phyloP scores from a whole-genome alignment of 441 rosid species.

The Populus hybrid region DNA sequence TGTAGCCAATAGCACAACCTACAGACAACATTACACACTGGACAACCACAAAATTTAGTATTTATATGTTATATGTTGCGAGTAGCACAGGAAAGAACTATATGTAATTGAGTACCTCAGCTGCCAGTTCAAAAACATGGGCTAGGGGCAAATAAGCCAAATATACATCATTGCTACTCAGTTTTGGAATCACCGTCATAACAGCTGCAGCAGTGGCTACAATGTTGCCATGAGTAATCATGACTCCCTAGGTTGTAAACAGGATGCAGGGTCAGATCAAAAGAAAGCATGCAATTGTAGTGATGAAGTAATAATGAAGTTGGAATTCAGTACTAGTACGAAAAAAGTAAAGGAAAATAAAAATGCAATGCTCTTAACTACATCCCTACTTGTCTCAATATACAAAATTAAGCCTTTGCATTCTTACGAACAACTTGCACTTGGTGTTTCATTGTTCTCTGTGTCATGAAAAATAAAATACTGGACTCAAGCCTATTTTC shows the following conservation, averaged over 20 bases:
- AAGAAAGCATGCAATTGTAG: neutral
- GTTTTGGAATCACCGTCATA: slow-evolving; percentile 61
- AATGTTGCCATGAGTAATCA: slow-evolving; percentile 86
- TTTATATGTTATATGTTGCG: slow-evolving; percentile 12
- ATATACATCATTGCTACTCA: slow-evolving; percentile 51
- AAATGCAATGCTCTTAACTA: neutral
- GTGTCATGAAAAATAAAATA: neutral
- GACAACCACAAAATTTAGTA: slow-evolving; percentile 29
- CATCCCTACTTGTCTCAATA: neutral
- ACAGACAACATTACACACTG: slow-evolving; percentile 62
- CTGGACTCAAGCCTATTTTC: neutral
- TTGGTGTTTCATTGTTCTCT: neutral
- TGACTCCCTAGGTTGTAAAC: slow-evolving; percentile 66
- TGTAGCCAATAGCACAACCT: slow-evolving; percentile 87
- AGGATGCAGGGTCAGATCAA: slow-evolving; percentile 26
- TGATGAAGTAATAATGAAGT: neutral
- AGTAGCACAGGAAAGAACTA: slow-evolving; percentile 14
- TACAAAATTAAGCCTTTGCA: neutral
- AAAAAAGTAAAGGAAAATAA: neutral
- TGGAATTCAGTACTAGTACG: neutral
- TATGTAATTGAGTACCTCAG: slow-evolving; percentile 55
- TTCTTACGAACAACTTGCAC: neutral
- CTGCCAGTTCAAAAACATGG: slow-evolving; percentile 92
- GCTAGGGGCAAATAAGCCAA: slow-evolving; percentile 93
- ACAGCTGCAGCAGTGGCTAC: slow-evolving; percentile 87